These are phyloP conservation scores for Chernovozyma sophiae-reginae DNA, from an alignment of 1,139 yeast genomes.

Conservation along the genomic window DNA sequence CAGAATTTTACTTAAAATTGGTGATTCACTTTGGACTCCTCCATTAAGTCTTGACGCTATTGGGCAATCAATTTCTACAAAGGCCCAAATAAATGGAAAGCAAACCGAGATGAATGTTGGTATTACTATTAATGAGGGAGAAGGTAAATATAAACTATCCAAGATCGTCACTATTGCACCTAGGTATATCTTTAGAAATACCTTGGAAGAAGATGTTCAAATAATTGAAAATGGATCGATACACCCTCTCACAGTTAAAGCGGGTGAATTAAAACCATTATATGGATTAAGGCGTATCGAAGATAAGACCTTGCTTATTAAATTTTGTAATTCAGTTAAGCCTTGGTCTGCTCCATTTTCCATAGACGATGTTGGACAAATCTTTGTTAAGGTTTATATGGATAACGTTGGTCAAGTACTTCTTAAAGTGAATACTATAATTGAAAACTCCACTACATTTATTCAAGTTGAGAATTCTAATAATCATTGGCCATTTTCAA, in stretches of 20 bases:
- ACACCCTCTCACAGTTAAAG: conserved; percentile 37
- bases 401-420: conserved; percentile 64
- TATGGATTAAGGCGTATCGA: conserved; percentile 52
- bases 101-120: conserved; percentile 76
- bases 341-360: conserved; percentile 88
- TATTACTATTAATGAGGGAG: conserved; percentile 74
- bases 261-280: conserved; percentile 53
- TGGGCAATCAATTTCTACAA: conserved; percentile 73
- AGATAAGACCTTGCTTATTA: conserved; percentile 53
- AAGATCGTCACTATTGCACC: conserved; percentile 82
- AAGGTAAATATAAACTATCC: conserved; percentile 73
- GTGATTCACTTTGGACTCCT: conserved; percentile 70
- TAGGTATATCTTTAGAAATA: conserved; percentile 70
- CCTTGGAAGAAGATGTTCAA: conserved; percentile 51
- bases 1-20: conserved; percentile 66
- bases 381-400: conserved; percentile 65
- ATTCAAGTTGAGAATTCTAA: conserved; percentile 71
- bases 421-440: conserved; percentile 64
- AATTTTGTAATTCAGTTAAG: conserved; percentile 55
- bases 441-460: conserved; percentile 80
- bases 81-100: conserved; percentile 52
- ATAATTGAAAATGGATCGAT: conserved; percentile 70
- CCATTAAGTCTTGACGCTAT: conserved; percentile 86
- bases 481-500: conserved; percentile 87
- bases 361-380: conserved; percentile 78